A percentile compares a stretch with the other conserved stretches of the same genome.
Evolutionary conservation across 225 moss, liverwort and hornwort genomes (phyloP).

Genomic region (Pseudisothecium myosuroides): DNA sequence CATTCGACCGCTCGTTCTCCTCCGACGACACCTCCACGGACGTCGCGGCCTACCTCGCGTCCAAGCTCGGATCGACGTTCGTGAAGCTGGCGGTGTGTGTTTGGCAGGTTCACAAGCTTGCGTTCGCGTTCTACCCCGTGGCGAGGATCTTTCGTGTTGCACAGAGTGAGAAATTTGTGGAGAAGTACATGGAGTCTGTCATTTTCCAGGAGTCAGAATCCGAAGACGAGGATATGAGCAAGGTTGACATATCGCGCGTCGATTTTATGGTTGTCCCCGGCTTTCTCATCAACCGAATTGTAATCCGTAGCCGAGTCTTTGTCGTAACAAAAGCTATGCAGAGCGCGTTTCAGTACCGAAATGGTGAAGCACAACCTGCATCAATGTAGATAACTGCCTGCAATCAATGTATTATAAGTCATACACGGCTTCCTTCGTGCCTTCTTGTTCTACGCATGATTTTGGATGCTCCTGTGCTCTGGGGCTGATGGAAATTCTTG

Average conservation of each 20-base stretch:
- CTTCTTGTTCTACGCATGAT: neutral
- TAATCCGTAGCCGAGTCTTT: slow-evolving; percentile 33
- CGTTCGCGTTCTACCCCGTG: slow-evolving; percentile 37
- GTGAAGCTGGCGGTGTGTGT: slow-evolving; percentile 38
- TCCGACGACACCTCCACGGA: neutral
- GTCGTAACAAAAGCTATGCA: slow-evolving; percentile 3
- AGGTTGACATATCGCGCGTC: slow-evolving; percentile 6
- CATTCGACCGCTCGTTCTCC: neutral
- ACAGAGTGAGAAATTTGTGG: slow-evolving; percentile 12
- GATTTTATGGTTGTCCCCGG: slow-evolving; percentile 57
- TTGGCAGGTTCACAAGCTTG: slow-evolving; percentile 48
- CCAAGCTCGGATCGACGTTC: slow-evolving; percentile 22
- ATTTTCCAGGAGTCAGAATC: slow-evolving; percentile 33
- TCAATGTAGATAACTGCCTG: neutral
- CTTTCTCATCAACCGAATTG: slow-evolving; percentile 23
- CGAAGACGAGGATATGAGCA: slow-evolving; percentile 9
- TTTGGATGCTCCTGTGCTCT: neutral
- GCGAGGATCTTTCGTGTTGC: slow-evolving; percentile 32
- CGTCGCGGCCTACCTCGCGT: slow-evolving; percentile 2
- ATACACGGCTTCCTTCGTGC: neutral
- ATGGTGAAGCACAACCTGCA: neutral
- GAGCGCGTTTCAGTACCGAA: neutral
- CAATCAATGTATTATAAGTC: neutral
- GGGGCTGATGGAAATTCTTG: neutral
- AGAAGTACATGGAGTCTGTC: slow-evolving; percentile 35